Evolutionary conservation across 106 monocot species (phyloP).

Genomic region (Phalaenopsis equestris): DNA sequence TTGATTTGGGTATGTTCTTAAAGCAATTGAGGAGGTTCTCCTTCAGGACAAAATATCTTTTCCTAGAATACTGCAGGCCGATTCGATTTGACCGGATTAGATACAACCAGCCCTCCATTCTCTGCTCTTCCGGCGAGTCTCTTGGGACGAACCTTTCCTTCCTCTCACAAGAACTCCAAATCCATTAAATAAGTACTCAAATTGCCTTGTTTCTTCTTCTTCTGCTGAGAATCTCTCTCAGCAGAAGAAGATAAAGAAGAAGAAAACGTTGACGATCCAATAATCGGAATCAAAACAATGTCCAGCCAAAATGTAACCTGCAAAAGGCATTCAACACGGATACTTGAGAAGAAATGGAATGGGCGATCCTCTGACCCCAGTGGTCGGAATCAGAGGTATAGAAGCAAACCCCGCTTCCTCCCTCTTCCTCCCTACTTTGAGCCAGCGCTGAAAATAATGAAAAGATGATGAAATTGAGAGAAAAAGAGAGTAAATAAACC

Average conservation of each 20-base stretch:
- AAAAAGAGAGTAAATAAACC: not conserved
- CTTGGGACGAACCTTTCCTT: not conserved
- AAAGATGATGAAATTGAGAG: not conserved
- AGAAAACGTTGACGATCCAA: not conserved
- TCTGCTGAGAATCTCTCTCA: conserved; percentile 9
- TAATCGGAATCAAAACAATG: not conserved
- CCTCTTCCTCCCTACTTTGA: not conserved
- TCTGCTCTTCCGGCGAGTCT: not conserved
- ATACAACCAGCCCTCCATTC: conserved; percentile 62
- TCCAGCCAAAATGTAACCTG: not conserved
- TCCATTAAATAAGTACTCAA: not conserved
- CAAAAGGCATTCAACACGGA: not conserved
- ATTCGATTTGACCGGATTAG: conserved; percentile 53
- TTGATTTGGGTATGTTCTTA: conserved; percentile 25
- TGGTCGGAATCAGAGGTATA: conserved; percentile 4
- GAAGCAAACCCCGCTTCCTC: not conserved
- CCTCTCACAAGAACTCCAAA: not conserved
- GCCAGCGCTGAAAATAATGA: not conserved
- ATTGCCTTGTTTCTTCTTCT: conserved; percentile 2
- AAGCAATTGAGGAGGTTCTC: conserved; percentile 41
- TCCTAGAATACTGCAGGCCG: conserved; percentile 46
- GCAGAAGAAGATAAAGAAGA: conserved; percentile 6
- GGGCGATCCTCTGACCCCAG: not conserved
- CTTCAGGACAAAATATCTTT: conserved; percentile 49
- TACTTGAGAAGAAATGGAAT: not conserved